Percentiles rank a stretch among this genome's conserved stretches.
Conservation (phyloP, 139 green algal genomes). For the Yamagishiella unicocca region DNA sequence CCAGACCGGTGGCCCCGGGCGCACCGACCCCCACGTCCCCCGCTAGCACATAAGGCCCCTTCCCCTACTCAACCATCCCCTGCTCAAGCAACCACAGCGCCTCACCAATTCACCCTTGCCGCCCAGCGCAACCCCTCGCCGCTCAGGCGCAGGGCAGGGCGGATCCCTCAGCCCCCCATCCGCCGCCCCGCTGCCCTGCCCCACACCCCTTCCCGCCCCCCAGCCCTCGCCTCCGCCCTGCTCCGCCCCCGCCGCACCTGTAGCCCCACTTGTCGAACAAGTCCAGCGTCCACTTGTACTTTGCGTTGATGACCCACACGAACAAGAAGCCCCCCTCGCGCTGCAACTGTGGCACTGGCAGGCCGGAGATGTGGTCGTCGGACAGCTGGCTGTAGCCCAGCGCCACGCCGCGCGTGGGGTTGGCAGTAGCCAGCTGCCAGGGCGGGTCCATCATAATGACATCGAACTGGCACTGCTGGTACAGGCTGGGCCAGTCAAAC, state of each 20-base stretch:
- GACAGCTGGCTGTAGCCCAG: constrained; percentile 93
- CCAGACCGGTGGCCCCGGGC: too few relatives aligned
- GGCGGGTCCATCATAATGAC: constrained; percentile 97
- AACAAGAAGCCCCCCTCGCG: constrained; percentile 85
- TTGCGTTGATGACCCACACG: constrained; percentile 97
- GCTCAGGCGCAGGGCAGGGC: too few relatives aligned
- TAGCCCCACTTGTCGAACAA: constrained; percentile 95
- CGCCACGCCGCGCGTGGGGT: constrained; percentile 92
- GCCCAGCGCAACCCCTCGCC: too few relatives aligned
- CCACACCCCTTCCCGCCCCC: not conserved
- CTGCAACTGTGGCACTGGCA: constrained; percentile 89
- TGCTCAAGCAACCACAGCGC: too few relatives aligned
- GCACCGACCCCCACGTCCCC: too few relatives aligned
- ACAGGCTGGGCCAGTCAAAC: constrained; percentile 88
- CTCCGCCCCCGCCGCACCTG: constrained; percentile 54
- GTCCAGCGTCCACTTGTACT: constrained; percentile 92
- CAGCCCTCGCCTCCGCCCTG: not conserved
- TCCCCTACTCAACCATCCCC: too few relatives aligned
- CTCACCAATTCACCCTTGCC: too few relatives aligned
- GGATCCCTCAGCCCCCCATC: too few relatives aligned
- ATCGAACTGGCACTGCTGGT: constrained; percentile 67
- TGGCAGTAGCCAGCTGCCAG: constrained; percentile 96
- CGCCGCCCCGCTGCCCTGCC: too few relatives aligned
- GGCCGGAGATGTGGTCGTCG: constrained; percentile 82
- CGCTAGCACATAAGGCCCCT: too few relatives aligned